These are phyloP conservation scores for Calonectria montana DNA, from an alignment of 2,329 filamentous ascomycete genomes.

Conservation along the genomic window DNA sequence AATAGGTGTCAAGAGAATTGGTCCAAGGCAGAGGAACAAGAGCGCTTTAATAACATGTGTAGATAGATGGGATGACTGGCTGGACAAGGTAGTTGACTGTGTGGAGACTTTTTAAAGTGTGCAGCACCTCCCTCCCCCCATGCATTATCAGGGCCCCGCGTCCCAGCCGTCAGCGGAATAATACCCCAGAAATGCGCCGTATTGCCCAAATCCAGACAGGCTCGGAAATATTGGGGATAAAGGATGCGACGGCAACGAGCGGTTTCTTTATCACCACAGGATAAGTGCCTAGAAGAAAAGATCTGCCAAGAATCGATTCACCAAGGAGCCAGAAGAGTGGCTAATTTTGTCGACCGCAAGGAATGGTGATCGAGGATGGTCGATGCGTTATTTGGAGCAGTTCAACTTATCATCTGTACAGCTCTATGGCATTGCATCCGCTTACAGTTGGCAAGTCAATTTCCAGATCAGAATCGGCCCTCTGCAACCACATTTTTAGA, in stretches of 20 bases:
- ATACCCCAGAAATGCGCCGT: background rate
- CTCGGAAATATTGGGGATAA: background rate
- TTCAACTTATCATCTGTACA: too few species aligned
- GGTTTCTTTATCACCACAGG: background rate
- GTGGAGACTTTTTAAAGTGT: background rate
- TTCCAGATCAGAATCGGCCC: too few species aligned
- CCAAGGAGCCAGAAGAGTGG: background rate
- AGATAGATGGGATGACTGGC: background rate
- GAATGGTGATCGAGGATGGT: background rate
- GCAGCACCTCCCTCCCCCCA: background rate
- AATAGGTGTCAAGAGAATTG: too few species aligned
- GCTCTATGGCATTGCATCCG: too few species aligned
- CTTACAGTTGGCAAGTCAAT: too few species aligned
- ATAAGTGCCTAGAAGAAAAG: background rate
- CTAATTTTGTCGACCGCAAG: background rate
- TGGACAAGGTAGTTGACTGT: background rate
- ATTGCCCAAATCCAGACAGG: constrained; percentile 9
- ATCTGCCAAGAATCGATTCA: background rate
- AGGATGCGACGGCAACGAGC: too few species aligned
- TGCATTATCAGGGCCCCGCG: background rate
- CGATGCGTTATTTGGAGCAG: too few species aligned
- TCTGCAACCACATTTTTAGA: too few species aligned
- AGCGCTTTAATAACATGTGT: background rate
- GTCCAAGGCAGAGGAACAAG: background rate
- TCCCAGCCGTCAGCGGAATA: background rate